These are phyloP conservation scores for Akebia trifoliata DNA, from an alignment of 164 flowering plant species.

Conservation along the genomic window DNA sequence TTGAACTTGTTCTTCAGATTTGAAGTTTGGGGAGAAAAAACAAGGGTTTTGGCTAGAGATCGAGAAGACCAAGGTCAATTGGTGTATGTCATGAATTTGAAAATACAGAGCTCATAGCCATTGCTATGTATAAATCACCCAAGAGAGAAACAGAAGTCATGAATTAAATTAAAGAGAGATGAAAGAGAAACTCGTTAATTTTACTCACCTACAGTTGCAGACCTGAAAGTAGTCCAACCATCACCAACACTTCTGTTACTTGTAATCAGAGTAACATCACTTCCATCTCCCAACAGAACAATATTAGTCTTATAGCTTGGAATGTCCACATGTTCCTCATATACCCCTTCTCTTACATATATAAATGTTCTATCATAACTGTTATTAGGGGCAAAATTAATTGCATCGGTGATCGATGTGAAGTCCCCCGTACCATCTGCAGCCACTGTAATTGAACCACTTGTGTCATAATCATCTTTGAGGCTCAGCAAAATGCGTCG, in stretches of 20 bases:
- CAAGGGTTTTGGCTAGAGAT: too few species aligned
- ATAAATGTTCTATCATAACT: conserved; percentile 49
- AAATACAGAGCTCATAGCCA: too few species aligned
- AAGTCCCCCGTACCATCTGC: conserved; percentile 81
- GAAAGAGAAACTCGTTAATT: not conserved
- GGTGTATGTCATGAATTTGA: too few species aligned
- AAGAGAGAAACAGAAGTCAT: too few species aligned
- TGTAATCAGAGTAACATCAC: conserved; percentile 51
- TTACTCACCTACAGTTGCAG: conserved; percentile 77
- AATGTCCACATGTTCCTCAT: conserved; percentile 68
- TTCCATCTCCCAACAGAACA: conserved; percentile 74
- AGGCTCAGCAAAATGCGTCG: conserved; percentile 38
- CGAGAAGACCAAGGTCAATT: too few species aligned
- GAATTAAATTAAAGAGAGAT: not conserved
- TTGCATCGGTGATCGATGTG: conserved; percentile 57
- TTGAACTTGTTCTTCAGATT: too few species aligned
- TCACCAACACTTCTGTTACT: conserved; percentile 64
- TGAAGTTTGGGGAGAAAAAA: too few species aligned
- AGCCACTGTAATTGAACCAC: conserved; percentile 52
- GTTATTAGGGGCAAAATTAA: conserved; percentile 66
- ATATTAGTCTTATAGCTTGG: conserved; percentile 66
- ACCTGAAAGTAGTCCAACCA: conserved; percentile 89
- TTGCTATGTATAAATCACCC: too few species aligned
- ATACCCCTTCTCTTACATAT: conserved; percentile 53
- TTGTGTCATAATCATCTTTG: conserved; percentile 39